Conservation (phyloP, 1,139 yeast species). For the Zygosaccharomyces pseudobailii region DNA sequence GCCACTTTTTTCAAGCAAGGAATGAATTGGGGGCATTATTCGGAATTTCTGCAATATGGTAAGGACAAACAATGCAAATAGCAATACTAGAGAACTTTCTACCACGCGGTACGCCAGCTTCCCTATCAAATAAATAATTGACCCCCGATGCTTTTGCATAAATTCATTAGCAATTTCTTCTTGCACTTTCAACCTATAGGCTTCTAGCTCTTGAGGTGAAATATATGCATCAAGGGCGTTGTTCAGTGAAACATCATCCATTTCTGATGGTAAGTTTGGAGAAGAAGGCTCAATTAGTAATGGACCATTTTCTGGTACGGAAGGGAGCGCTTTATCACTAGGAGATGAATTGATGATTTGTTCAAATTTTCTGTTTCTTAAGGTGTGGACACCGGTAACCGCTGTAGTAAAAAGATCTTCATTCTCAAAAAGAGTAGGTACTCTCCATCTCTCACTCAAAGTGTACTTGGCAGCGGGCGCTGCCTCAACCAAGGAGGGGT, state of each 20-base stretch:
- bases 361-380: slow-evolving; percentile 15
- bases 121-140: slow-evolving; percentile 23
- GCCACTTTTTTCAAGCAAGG: slow-evolving; percentile 33
- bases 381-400: slow-evolving; percentile 49
- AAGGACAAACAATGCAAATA: slow-evolving; percentile 35
- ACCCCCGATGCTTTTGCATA: slow-evolving; percentile 10
- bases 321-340: slow-evolving; percentile 4
- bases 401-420: slow-evolving; percentile 34
- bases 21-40: slow-evolving; percentile 39
- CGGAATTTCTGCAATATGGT: slow-evolving; percentile 39
- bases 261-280: slow-evolving; percentile 11
- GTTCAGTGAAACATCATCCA: slow-evolving; percentile 6
- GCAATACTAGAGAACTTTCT: slow-evolving; percentile 48
- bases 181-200: slow-evolving; percentile 23
- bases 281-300: slow-evolving; percentile 28
- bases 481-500: slow-evolving; percentile 74
- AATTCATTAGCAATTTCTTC: slow-evolving; percentile 25
- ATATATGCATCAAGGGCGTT: slow-evolving; percentile 22
- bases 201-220: slow-evolving; percentile 26
- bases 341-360: slow-evolving; percentile 9
- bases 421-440: slow-evolving; percentile 35
- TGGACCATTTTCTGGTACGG: slow-evolving; percentile 12
- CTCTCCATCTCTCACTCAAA: slow-evolving; percentile 41
- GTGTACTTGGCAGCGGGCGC: slow-evolving; percentile 69
- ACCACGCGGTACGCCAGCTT: slow-evolving; percentile 41